phyloP scores from a whole-genome alignment of 1,139 yeast species.

The Hyphopichia pseudoburtonii region DNA sequence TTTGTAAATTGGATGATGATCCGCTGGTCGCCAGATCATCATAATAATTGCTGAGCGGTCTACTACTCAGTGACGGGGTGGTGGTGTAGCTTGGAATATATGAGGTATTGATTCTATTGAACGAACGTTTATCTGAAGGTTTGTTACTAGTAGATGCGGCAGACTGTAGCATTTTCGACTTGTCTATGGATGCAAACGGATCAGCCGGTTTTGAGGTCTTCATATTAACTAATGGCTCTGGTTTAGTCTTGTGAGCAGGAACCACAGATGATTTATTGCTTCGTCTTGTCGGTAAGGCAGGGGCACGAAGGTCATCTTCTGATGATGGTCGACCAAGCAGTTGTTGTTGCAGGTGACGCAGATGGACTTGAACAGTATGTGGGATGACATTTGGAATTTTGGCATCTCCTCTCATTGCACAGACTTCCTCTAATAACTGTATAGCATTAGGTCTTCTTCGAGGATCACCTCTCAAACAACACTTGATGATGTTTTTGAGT shows the following conservation, averaged over 20 bases:
- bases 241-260: neutral
- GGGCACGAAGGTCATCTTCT: constrained; percentile 1
- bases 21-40: constrained; percentile 10
- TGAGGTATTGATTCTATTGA: constrained; percentile 20
- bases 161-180: constrained; percentile 23
- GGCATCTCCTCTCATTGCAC: constrained; percentile 53
- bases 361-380: constrained; percentile 23
- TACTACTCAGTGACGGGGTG: constrained; percentile 1
- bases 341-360: neutral
- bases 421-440: constrained; percentile 70
- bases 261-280: neutral
- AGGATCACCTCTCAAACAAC: constrained; percentile 69
- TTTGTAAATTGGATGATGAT: constrained; percentile 23
- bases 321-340: neutral
- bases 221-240: constrained; percentile 2
- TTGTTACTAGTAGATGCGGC: constrained; percentile 5
- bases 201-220: constrained; percentile 16
- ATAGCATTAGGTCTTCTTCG: constrained; percentile 69
- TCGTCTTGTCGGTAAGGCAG: constrained; percentile 2
- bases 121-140: constrained; percentile 6
- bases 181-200: constrained; percentile 42
- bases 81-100: constrained; percentile 10
- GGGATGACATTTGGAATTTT: constrained; percentile 56
- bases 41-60: constrained; percentile 12
- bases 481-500: constrained; percentile 57